phyloP scores from a whole-genome alignment of 1,284 basidiomycete species.

The Leccinum griseonigrum region DNA sequence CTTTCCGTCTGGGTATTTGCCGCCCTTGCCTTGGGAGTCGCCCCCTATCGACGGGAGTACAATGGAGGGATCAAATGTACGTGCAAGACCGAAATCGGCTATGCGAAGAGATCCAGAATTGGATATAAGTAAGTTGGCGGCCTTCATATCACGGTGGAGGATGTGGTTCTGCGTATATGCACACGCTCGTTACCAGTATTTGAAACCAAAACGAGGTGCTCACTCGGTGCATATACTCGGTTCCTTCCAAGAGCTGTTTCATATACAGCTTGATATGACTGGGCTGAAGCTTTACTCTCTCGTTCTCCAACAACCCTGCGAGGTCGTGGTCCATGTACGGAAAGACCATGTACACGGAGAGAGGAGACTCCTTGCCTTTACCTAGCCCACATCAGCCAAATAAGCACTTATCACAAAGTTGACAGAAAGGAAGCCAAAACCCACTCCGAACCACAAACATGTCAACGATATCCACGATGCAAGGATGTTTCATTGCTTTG shows the following conservation, averaged over 20 bases:
- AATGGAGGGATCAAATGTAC: constrained; percentile 61
- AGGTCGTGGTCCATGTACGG: constrained; percentile 99
- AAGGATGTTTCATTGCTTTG: constrained; percentile 84
- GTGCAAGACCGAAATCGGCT: constrained; percentile 95
- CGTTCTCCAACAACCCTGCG: constrained; percentile 90
- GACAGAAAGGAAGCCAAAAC: constrained; percentile 25
- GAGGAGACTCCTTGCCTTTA: constrained; percentile 55
- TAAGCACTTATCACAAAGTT: constrained; percentile 3
- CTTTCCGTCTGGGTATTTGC: constrained; percentile 44
- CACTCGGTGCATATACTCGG: constrained; percentile 92
- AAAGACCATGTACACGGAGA: constrained; percentile 97
- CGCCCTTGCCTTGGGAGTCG: constrained; percentile 32
- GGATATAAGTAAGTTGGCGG: constrained; percentile 94
- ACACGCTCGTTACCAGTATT: constrained; percentile 5
- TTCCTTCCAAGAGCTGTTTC: constrained; percentile 92
- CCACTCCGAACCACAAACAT: constrained; percentile 83
- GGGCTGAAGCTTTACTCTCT: constrained; percentile 74
- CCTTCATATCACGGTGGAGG: constrained; percentile 98
- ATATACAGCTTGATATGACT: constrained; percentile 95
- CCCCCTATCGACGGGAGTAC: constrained; percentile 29
- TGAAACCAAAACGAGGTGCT: constrained; percentile 9
- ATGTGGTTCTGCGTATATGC: constrained; percentile 74
- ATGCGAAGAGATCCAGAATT: constrained; percentile 84
- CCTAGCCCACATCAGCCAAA: constrained; percentile 35
- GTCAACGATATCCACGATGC: constrained; percentile 86